A percentile compares a stretch with the other conserved stretches of the same genome.
Evolutionary conservation across 1,284 basidiomycete species (phyloP).

Genomic region (Phylloporus sp.): DNA sequence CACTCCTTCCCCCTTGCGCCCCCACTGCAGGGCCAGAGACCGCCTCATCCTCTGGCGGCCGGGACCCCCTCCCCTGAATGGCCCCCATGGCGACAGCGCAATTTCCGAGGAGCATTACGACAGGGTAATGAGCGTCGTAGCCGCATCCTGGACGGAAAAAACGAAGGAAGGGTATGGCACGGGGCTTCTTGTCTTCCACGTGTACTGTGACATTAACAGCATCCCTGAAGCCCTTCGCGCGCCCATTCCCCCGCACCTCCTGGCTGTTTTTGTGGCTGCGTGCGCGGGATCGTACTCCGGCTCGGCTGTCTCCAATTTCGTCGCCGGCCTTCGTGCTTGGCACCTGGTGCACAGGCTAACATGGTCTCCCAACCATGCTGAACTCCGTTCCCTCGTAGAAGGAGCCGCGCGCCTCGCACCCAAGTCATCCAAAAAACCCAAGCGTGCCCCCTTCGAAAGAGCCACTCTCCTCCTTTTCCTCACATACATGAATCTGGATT

Average conservation of each 20-base stretch:
- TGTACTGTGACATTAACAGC: slow-evolving; percentile 32
- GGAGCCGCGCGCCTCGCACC: background rate
- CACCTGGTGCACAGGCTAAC: slow-evolving; percentile 38
- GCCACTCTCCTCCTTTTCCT: background rate
- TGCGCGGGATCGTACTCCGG: slow-evolving; percentile 30
- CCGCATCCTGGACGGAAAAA: slow-evolving; percentile 15
- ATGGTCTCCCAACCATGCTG: slow-evolving; percentile 27
- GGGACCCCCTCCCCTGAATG: background rate
- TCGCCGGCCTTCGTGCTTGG: slow-evolving; percentile 38
- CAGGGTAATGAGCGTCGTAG: slow-evolving; percentile 18
- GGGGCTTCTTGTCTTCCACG: slow-evolving; percentile 36
- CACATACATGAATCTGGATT: background rate
- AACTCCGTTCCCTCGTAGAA: background rate
- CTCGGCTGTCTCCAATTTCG: slow-evolving; percentile 31
- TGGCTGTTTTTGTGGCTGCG: slow-evolving; percentile 7
- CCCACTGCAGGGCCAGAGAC: background rate
- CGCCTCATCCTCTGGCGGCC: background rate
- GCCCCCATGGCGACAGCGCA: background rate
- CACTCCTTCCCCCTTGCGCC: background rate
- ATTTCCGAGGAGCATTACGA: background rate
- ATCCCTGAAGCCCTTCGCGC: background rate
- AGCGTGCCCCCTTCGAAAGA: background rate
- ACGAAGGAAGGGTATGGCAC: slow-evolving; percentile 34
- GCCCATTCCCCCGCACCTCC: too few species aligned
- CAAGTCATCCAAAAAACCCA: rapidly evolving